Evolutionary conservation across 805 yeast species (phyloP), one percentile per base, ranked within the genome.

Genomic region (Pichia sporocuriosa): DNA sequence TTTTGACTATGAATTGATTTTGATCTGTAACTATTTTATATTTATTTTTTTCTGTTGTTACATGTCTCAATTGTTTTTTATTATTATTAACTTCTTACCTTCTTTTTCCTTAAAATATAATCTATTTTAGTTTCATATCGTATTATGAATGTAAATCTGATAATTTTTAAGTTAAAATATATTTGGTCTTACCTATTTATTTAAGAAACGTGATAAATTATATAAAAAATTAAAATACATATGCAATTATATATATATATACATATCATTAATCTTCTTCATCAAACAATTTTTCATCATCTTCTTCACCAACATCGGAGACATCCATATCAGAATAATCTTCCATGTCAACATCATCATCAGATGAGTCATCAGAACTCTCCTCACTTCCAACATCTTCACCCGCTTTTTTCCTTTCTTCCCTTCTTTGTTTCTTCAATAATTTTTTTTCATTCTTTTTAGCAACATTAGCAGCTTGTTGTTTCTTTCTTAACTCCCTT

Each of bases 391-490:
- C 55, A 32, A 69, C 64, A 20, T 67, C 59, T 42, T 65, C 68
- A 38, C 59, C 63, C 23, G 56, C 67, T 27, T 60, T 59, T 16
- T 60, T 62, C 30, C 53, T 52, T 20, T 62, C 70, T 31, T 44
- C 65, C 63, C 77, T 72, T 54, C 94, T 77, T 43, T 78, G 77
- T 53, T 80, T 80, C 67, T 83, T 84, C 9, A 79, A 84, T 32
- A 75, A 79, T 57, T 82, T 82, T 55, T 72, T 81, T 37, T 79
- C 87, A 49, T 77, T 75, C 72, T 84, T 89, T 42, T 74, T 77
- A 19, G 78, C 73, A 40, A 89, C 83, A 56, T 88, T 85, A 34
- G 73, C 89, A 51, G 77, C 79, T 63, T 89, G 97, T 55, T 75
- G 79, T 50, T 77, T 77, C 58, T 83, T 76, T 65, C 97, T 77